Percentiles rank a stretch among this genome's conserved stretches.
Evolutionary conservation across 768 basidiomycete genomes (phyloP).

Genomic region (Lentinula guzmanii): DNA sequence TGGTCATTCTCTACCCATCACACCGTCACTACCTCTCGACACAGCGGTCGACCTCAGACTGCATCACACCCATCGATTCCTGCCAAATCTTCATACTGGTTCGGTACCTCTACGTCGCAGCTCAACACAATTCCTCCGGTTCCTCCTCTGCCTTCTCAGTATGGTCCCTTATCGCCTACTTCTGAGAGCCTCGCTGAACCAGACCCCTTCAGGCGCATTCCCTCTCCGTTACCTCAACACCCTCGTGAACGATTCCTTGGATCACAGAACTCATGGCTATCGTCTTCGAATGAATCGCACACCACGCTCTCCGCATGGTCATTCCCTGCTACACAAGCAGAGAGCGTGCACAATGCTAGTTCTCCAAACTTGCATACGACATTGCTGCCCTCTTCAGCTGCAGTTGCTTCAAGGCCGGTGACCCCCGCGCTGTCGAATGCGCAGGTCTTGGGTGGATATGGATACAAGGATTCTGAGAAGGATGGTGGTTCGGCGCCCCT

Average conservation of each 20-base stretch:
- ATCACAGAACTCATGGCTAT: conserved; percentile 73
- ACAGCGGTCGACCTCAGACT: conserved; percentile 25
- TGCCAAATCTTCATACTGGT: conserved; percentile 61
- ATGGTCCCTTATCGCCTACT: conserved; percentile 41
- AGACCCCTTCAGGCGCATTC: conserved; percentile 61
- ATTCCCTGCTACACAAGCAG: conserved; percentile 45
- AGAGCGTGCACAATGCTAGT: conserved; percentile 28
- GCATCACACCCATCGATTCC: conserved; percentile 37
- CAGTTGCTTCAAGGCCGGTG: conserved; percentile 34
- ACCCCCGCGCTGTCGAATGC: conserved; percentile 53
- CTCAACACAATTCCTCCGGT: conserved; percentile 42
- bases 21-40: conserved; percentile 31
- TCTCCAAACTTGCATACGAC: conserved; percentile 37
- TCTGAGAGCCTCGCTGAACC: conserved; percentile 35
- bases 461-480: conserved; percentile 52
- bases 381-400: conserved; percentile 26
- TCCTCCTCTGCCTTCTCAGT: conserved; percentile 61
- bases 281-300: conserved; percentile 54
- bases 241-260: conserved; percentile 44
- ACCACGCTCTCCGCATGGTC: conserved; percentile 63
- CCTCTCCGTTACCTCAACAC: conserved; percentile 26
- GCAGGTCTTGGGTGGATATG: conserved; percentile 66
- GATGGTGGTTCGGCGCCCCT: conserved; percentile 40
- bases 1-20: conserved; percentile 74
- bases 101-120: conserved; percentile 39